Percentiles rank a stretch among this genome's conserved stretches.
Conservation (phyloP, 768 basidiomycete species). For the Tricholoma matsutake region DNA sequence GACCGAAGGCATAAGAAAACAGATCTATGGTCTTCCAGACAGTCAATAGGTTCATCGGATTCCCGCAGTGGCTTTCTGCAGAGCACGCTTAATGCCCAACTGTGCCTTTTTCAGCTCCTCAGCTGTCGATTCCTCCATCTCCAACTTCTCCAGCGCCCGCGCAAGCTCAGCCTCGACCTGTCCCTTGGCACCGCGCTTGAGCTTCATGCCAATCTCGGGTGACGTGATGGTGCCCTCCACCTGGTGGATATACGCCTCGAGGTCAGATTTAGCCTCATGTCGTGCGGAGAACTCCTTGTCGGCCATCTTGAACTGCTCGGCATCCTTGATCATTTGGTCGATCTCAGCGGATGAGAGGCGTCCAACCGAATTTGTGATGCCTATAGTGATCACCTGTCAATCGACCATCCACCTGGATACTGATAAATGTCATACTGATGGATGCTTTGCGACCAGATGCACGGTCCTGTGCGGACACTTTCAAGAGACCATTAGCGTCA, state of each 20-base stretch:
- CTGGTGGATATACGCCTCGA: slow-evolving; percentile 96
- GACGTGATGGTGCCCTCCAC: slow-evolving; percentile 95
- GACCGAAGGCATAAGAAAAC: slow-evolving; percentile 15
- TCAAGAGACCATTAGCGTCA: slow-evolving; percentile 98
- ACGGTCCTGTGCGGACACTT: slow-evolving; percentile 98
- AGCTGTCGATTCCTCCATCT: slow-evolving; percentile 90
- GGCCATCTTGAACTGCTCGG: slow-evolving; percentile 94
- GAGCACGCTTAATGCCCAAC: slow-evolving; percentile 90
- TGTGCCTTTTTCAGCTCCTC: slow-evolving; percentile 98
- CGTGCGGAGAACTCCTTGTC: slow-evolving; percentile 98
- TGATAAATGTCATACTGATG: slow-evolving; percentile 62
- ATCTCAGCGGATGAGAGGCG: slow-evolving; percentile 97
- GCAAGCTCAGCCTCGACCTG: slow-evolving; percentile 98
- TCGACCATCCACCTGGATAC: neutral
- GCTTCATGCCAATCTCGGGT: slow-evolving; percentile 96
- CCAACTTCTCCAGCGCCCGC: slow-evolving; percentile 96
- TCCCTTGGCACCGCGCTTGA: slow-evolving; percentile 93
- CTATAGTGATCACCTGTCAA: slow-evolving; percentile 33
- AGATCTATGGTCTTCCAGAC: slow-evolving; percentile 15
- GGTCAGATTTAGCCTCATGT: slow-evolving; percentile 97
- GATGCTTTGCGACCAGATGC: slow-evolving; percentile 99
- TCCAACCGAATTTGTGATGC: slow-evolving; percentile 98
- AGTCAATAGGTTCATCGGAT: slow-evolving; percentile 56
- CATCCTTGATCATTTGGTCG: slow-evolving; percentile 99
- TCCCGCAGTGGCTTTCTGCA: slow-evolving; percentile 96